A percentile compares a stretch with the other conserved stretches of the same genome.
These are phyloP conservation scores for Penicillium olsonii DNA, from an alignment of 2,329 filamentous ascomycete species.

Conservation along the genomic window DNA sequence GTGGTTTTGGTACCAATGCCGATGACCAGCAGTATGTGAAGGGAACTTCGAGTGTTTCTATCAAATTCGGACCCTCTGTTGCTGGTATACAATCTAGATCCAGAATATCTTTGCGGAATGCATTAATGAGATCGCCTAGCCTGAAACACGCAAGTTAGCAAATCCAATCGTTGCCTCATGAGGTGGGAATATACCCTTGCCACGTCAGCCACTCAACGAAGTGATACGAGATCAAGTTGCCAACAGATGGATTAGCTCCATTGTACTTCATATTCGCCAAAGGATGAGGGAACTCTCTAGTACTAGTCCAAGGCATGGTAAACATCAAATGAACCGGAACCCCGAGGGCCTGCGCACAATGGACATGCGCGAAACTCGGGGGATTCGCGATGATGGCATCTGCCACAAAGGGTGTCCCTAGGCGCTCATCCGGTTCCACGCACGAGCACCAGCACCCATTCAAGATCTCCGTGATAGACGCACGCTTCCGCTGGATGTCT, in stretches of 20 bases:
- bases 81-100: conserved; percentile 39
- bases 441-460: conserved; percentile 36
- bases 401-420: conserved; percentile 46
- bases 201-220: conserved; percentile 50
- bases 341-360: conserved; percentile 50
- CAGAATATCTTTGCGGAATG: conserved; percentile 38
- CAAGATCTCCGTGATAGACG: conserved; percentile 32
- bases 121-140: conserved; percentile 46
- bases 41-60: conserved; percentile 35
- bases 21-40: conserved; percentile 46
- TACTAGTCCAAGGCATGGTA: conserved; percentile 51
- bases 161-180: background rate
- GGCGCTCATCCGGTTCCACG: conserved; percentile 24
- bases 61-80: conserved; percentile 34
- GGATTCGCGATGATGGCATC: conserved; percentile 55
- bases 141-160: conserved; percentile 14
- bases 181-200: conserved; percentile 39
- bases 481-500: conserved; percentile 22
- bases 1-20: conserved; percentile 35
- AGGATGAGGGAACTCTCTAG: conserved; percentile 47
- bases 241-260: conserved; percentile 31
- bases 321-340: conserved; percentile 54
- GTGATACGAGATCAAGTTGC: conserved; percentile 47
- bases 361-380: conserved; percentile 51
- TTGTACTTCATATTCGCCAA: conserved; percentile 46